Evolutionary conservation across 1,139 yeast species (phyloP).

Genomic region (Candida sanyaensis): DNA sequence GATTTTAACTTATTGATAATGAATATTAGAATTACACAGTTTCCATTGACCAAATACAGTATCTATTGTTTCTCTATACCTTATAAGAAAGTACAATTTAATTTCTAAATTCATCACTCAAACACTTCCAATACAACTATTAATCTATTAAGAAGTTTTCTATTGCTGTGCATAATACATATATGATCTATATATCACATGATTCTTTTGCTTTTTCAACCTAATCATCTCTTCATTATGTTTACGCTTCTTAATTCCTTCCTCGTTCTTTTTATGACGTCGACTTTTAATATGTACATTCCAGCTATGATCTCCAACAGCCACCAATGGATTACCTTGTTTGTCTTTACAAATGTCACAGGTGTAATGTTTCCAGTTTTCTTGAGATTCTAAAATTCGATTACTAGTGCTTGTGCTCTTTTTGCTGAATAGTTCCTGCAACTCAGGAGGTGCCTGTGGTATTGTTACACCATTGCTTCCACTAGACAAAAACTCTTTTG

Average conservation of each 20-base stretch:
- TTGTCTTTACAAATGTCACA: constrained; percentile 70
- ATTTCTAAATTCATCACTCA: too few relatives aligned
- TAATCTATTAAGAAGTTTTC: too few relatives aligned
- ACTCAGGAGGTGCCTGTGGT: constrained; percentile 45
- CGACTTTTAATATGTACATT: constrained; percentile 64
- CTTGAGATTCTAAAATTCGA: constrained; percentile 37
- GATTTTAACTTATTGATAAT: too few relatives aligned
- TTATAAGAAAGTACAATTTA: too few relatives aligned
- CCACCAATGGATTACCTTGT: constrained; percentile 55
- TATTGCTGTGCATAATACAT: too few relatives aligned
- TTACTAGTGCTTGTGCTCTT: constrained; percentile 33
- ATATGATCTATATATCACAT: too few relatives aligned
- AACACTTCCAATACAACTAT: too few relatives aligned
- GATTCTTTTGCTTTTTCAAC: constrained; percentile 1
- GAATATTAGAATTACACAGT: too few relatives aligned
- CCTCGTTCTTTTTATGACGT: constrained; percentile 48
- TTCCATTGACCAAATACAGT: too few relatives aligned
- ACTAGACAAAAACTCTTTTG: constrained; percentile 34
- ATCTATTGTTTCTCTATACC: too few relatives aligned
- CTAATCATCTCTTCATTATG: constrained; percentile 13
- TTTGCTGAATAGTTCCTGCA: constrained; percentile 34
- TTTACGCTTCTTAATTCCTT: constrained; percentile 19
- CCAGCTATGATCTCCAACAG: constrained; percentile 79
- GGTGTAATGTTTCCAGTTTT: constrained; percentile 66
- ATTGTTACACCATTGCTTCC: constrained; percentile 23